These are phyloP conservation scores for Suillus placidus DNA, from an alignment of 768 basidiomycete species.

Conservation along the genomic window DNA sequence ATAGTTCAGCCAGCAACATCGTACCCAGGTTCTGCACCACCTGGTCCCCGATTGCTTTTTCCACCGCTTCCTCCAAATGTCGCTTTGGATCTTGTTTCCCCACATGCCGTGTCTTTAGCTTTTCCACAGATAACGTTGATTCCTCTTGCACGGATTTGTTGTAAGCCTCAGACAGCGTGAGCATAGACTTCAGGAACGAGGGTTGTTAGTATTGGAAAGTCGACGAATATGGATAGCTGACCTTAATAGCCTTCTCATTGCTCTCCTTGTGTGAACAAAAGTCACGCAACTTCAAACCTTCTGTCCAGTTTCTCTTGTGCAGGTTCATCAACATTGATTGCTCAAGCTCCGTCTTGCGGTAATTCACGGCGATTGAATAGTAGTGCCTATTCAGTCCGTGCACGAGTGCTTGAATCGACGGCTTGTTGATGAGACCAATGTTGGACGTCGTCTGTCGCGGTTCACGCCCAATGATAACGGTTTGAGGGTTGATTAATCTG, in stretches of 20 bases:
- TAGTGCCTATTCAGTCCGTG: slow-evolving; percentile 98
- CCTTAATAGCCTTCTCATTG: slow-evolving; percentile 96
- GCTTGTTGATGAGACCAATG: slow-evolving; percentile 98
- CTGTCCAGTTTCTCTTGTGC: slow-evolving; percentile 99
- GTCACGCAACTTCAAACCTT: slow-evolving; percentile 89
- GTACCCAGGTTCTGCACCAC: slow-evolving; percentile 95
- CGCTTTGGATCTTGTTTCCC: slow-evolving; percentile 98
- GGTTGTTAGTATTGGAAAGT: slow-evolving; percentile 22
- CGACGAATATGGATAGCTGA: slow-evolving; percentile 39
- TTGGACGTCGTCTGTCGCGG: slow-evolving; percentile 97
- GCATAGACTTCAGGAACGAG: slow-evolving; percentile 72
- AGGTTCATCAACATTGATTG: slow-evolving; percentile 99
- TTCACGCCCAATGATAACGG: slow-evolving; percentile 89
- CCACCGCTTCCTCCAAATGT: slow-evolving; percentile 95
- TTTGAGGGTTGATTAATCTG: slow-evolving; percentile 91
- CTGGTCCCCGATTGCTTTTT: slow-evolving; percentile 97
- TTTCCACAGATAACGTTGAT: slow-evolving; percentile 89
- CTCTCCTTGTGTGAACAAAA: slow-evolving; percentile 85
- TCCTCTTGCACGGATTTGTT: slow-evolving; percentile 99
- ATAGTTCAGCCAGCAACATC: slow-evolving; percentile 92
- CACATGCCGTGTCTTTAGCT: slow-evolving; percentile 96
- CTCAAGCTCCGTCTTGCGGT: slow-evolving; percentile 97
- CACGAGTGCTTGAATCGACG: slow-evolving; percentile 97
- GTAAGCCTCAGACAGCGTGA: slow-evolving; percentile 88
- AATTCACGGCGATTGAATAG: slow-evolving; percentile 97